Percentiles rank a stretch among this genome's conserved stretches.
These are phyloP conservation scores for Calonectria honghensis DNA, from an alignment of 2,329 filamentous ascomycete genomes.

Conservation along the genomic window DNA sequence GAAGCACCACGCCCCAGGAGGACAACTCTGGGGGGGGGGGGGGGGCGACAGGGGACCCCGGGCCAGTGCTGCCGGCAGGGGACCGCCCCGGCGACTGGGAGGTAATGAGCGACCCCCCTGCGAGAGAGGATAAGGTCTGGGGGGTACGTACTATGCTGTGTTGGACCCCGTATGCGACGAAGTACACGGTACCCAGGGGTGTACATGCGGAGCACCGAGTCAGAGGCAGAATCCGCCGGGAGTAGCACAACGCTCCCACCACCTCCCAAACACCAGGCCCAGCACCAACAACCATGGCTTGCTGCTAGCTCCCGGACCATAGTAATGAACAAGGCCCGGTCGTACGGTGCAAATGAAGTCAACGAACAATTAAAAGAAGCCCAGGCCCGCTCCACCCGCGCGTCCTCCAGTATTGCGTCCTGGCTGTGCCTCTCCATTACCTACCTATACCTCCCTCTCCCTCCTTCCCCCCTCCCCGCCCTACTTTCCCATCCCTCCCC, in stretches of 20 bases:
- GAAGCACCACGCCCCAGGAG: slow-evolving; percentile 21
- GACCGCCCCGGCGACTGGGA: slow-evolving; percentile 27
- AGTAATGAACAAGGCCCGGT: slow-evolving; percentile 51
- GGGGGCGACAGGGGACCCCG: slow-evolving; percentile 24
- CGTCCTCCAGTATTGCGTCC: slow-evolving; percentile 41
- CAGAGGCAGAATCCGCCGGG: slow-evolving; percentile 29
- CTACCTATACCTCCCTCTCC: slow-evolving; percentile 27
- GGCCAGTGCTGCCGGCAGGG: slow-evolving; percentile 25
- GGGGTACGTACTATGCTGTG: slow-evolving; percentile 11
- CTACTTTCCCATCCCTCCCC: slow-evolving; percentile 30
- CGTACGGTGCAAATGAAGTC: slow-evolving; percentile 56
- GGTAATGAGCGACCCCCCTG: slow-evolving; percentile 25
- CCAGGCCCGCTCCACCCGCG: slow-evolving; percentile 48
- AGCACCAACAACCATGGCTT: slow-evolving; percentile 50
- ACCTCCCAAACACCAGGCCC: slow-evolving; percentile 45
- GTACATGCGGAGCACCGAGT: slow-evolving; percentile 31
- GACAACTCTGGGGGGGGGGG: slow-evolving; percentile 35
- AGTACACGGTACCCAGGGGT: slow-evolving; percentile 20
- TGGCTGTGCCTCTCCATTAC: slow-evolving; percentile 36
- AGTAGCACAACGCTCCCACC: slow-evolving; percentile 48
- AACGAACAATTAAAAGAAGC: slow-evolving; percentile 52
- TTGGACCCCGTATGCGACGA: slow-evolving; percentile 16
- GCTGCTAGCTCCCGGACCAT: slow-evolving; percentile 41
- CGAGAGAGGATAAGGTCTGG: slow-evolving; percentile 14
- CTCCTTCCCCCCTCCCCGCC: slow-evolving; percentile 21